Base-by-base conservation (phyloP, 176 grass and related monocot genomes). In the Rhynchospora breviuscula region DNA sequence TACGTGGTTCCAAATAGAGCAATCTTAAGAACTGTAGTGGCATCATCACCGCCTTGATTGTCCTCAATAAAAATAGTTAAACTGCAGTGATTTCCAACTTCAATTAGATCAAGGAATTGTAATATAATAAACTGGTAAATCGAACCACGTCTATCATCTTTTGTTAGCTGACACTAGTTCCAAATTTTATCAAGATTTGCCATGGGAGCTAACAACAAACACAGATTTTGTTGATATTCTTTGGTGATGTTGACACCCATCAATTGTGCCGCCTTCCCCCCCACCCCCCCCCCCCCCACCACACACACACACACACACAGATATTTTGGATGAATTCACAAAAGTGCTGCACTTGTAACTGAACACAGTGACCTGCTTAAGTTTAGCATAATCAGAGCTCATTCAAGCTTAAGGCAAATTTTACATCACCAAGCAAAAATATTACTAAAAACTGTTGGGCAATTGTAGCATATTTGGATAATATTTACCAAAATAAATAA, bases 31-130 rank as follows among this genome's bases (percentile, higher is more conserved):
- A 99, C 89, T 86, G 90, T 92, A 62, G 97, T 71, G 70, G 92
- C 82, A 61, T 96, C 97, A 76, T 76, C 78, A 72, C 81, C 93
- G 51, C 88, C 89, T 95, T 99, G 93, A 74, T 99, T 99, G 91
- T 96, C 93, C 88, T 99, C 97, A 25, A 99, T 86, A 91, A 99
- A 99, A 83, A 99, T 94, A 75, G 91, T 96, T 43, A 99, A 85
- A 73, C 97, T 99, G 91, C 71, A 73, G 63, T 59, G 58, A 58
- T 15, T 65, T 86, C 25, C 18, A 79, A 69, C 59, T 67, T 18
- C 49, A 46, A 85, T 77, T 48, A 85, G 59, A 78, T 71, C 57
- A 90, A 83, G 44, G 75, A 53, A 13, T 44, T 74, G 78, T 11
- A 82, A 7, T 68, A 59, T 3, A 58, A 22, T 60, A 59, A 26